Conservation (phyloP, 176 grass and related monocot species). For the Phragmites australis region DNA sequence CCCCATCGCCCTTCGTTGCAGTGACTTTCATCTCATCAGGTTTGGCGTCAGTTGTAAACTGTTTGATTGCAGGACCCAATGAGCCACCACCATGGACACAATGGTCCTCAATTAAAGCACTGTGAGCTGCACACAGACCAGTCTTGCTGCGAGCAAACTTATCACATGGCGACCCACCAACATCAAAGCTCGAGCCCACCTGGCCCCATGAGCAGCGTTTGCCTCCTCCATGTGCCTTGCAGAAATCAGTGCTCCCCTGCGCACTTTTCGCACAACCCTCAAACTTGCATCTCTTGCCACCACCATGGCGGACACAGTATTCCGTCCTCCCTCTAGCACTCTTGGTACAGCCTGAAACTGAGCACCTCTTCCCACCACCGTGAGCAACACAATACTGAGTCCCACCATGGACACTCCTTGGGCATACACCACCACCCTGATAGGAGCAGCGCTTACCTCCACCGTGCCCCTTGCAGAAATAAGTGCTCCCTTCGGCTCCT, state of each 20-base stretch:
- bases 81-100: constrained; percentile 53
- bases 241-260: constrained; percentile 71
- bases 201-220: constrained; percentile 60
- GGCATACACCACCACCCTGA: constrained; percentile 67
- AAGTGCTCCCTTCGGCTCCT: constrained; percentile 83
- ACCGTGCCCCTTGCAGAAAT: constrained; percentile 75
- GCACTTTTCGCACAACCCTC: constrained; percentile 63
- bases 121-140: constrained; percentile 59
- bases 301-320: constrained; percentile 73
- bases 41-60: background rate
- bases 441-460: constrained; percentile 76
- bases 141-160: constrained; percentile 60
- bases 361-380: constrained; percentile 73
- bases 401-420: constrained; percentile 70
- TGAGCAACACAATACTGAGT: constrained; percentile 71
- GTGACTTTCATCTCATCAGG: constrained; percentile 14
- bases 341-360: constrained; percentile 55
- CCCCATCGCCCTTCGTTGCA: background rate
- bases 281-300: constrained; percentile 60
- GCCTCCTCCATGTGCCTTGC: constrained; percentile 64
- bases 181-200: constrained; percentile 29
- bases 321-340: constrained; percentile 70
- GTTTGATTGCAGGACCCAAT: constrained; percentile 30
- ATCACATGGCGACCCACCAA: constrained; percentile 43
- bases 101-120: constrained; percentile 53